Evolutionary conservation across 2,329 filamentous ascomycete species (phyloP).

Genomic region (Fusarium setosum): DNA sequence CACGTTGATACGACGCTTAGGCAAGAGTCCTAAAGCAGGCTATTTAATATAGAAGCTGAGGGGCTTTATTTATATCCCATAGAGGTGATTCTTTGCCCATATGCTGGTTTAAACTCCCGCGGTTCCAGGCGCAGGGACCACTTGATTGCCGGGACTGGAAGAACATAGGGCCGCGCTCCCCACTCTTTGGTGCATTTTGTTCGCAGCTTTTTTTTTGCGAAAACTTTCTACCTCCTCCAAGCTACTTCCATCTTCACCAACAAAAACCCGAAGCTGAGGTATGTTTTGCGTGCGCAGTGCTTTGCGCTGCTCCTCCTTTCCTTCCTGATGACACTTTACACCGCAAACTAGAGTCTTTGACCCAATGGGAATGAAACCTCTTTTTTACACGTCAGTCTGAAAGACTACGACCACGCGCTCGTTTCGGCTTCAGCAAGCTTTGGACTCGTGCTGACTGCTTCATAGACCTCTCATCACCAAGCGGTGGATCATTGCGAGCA

Average conservation of each 20-base stretch:
- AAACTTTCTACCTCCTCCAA: slow-evolving; percentile 34
- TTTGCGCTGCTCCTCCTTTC: slow-evolving; percentile 21
- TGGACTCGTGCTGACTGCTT: slow-evolving; percentile 42
- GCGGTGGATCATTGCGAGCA: slow-evolving; percentile 42
- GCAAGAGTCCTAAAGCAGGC: too few relatives aligned
- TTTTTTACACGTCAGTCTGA: slow-evolving; percentile 92
- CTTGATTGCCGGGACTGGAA: slow-evolving; percentile 21
- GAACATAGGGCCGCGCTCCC: slow-evolving; percentile 22
- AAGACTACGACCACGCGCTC: slow-evolving; percentile 48
- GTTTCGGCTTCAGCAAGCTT: slow-evolving; percentile 18
- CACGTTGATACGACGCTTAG: too few relatives aligned
- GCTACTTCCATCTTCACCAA: slow-evolving; percentile 33
- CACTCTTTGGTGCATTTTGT: slow-evolving; percentile 39
- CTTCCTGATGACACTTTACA: slow-evolving; percentile 84
- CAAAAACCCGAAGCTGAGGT: slow-evolving; percentile 43
- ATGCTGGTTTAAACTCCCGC: too few relatives aligned
- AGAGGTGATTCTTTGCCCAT: too few relatives aligned
- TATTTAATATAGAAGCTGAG: too few relatives aligned
- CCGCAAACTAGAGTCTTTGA: slow-evolving; percentile 99
- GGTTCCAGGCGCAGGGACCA: slow-evolving; percentile 8
- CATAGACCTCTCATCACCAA: slow-evolving; percentile 40
- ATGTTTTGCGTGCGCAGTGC: slow-evolving; percentile 28
- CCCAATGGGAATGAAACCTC: slow-evolving; percentile 83
- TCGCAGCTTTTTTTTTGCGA: slow-evolving; percentile 42
- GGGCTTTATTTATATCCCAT: too few relatives aligned